Conservation (phyloP, 1,284 basidiomycete species). For the Naganishia albida region DNA sequence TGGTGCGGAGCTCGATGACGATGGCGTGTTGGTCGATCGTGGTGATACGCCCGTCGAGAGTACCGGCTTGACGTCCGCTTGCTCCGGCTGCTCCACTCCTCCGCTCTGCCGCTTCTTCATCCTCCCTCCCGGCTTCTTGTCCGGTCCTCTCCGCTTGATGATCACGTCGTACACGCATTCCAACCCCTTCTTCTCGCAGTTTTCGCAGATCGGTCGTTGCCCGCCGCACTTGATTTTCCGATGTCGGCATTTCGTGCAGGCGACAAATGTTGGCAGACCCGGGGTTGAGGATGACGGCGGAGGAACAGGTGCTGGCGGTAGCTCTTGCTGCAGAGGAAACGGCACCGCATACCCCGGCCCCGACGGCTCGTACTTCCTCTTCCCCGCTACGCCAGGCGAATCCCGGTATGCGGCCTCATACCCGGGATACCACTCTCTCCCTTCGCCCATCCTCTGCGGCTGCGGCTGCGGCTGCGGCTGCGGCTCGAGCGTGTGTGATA, state of each 20-base stretch:
- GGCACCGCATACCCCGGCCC: no score
- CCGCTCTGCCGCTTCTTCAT: constrained; percentile 26
- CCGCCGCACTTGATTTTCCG: constrained; percentile 50
- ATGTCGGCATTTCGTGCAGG: constrained; percentile 32
- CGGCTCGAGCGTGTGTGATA: constrained; percentile 7
- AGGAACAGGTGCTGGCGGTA: not conserved
- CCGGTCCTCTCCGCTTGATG: constrained; percentile 55
- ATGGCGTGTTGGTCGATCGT: constrained; percentile 1
- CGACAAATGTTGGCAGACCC: constrained; percentile 28
- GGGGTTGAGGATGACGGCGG: not conserved
- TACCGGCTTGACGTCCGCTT: not conserved
- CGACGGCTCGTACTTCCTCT: not conserved
- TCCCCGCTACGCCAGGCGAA: not conserved
- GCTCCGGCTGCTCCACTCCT: not conserved
- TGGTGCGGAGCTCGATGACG: not conserved
- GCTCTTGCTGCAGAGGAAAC: not conserved
- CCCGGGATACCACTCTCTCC: no score
- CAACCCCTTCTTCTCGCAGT: constrained; percentile 50
- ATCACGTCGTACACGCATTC: constrained; percentile 52
- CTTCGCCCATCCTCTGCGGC: not conserved
- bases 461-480: not conserved
- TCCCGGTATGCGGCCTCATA: no score
- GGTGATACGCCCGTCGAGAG: not conserved
- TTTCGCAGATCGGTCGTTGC: constrained; percentile 49
- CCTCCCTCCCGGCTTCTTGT: constrained; percentile 49